Percentiles rank a stretch among this genome's conserved stretches.
phyloP scores from a whole-genome alignment of 345 rosid species.

The Citrus reticulata region DNA sequence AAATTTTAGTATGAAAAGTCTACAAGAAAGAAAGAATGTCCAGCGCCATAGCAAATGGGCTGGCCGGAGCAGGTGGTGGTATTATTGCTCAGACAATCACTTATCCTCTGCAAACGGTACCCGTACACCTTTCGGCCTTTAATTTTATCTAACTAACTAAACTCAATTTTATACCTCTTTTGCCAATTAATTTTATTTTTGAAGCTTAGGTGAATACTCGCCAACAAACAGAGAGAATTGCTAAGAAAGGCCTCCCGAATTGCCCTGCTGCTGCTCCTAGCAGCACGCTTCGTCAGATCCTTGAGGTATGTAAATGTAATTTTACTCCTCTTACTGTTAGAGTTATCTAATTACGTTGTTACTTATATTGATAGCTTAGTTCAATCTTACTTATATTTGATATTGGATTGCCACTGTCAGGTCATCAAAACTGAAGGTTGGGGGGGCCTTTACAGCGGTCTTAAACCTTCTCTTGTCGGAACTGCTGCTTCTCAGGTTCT shows the following conservation, averaged over 20 bases:
- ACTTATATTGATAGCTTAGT: not conserved
- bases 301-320: conserved; percentile 28
- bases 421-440: conserved; percentile 51
- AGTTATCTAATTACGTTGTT: not conserved
- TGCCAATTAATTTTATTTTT: not conserved
- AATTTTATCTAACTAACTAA: not conserved
- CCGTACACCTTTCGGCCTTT: not conserved
- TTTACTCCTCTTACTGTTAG: too few species aligned
- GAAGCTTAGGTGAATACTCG: conserved; percentile 57
- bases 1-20: too few species aligned
- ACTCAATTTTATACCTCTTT: not conserved
- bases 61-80: conserved; percentile 75
- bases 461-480: conserved; percentile 67
- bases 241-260: conserved; percentile 33
- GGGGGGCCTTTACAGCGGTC: conserved; percentile 73
- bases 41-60: conserved; percentile 65
- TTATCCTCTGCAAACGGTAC: conserved; percentile 67
- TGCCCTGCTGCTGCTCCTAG: conserved; percentile 8
- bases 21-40: conserved; percentile 23
- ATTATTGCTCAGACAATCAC: conserved; percentile 71
- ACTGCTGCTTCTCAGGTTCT: conserved; percentile 63
- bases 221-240: conserved; percentile 63
- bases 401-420: conserved; percentile 13
- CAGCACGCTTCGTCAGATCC: conserved; percentile 42
- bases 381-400: too few species aligned